These are phyloP conservation scores for Sphagnum fallax DNA, from an alignment of 228 moss, liverwort and hornwort genomes.

Conservation along the genomic window DNA sequence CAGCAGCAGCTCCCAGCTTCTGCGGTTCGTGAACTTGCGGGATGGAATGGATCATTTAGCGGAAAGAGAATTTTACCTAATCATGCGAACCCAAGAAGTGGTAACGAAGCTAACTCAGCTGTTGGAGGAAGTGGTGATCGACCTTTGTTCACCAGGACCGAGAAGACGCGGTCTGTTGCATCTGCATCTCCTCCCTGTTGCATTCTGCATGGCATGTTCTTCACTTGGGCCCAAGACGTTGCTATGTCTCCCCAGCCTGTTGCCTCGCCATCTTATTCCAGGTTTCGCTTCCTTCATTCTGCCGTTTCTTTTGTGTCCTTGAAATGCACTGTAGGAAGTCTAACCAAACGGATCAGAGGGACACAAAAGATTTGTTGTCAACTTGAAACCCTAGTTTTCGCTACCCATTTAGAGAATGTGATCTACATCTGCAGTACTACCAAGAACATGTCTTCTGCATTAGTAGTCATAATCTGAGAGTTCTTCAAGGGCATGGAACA, in stretches of 20 bases:
- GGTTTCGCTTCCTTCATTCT: constrained; percentile 6
- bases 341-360: neutral
- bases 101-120: constrained; percentile 7
- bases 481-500: too few species aligned
- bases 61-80: neutral
- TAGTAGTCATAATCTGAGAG: too few species aligned
- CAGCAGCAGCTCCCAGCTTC: neutral
- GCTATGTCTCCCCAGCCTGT: constrained; percentile 10
- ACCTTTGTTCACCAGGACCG: constrained; percentile 12
- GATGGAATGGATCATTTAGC: constrained; percentile 12
- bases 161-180: constrained; percentile 14
- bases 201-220: constrained; percentile 23
- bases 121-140: constrained; percentile 9
- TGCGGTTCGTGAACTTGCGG: constrained; percentile 12
- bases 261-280: constrained; percentile 12
- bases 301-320: neutral
- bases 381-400: neutral
- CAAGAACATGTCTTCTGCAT: too few species aligned
- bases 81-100: neutral
- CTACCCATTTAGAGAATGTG: too few species aligned
- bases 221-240: constrained; percentile 25
- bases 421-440: too few species aligned
- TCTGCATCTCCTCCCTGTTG: constrained; percentile 18
- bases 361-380: neutral
- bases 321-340: neutral